Conservation (phyloP, 768 basidiomycete species). For the Leccinellum albellum region DNA sequence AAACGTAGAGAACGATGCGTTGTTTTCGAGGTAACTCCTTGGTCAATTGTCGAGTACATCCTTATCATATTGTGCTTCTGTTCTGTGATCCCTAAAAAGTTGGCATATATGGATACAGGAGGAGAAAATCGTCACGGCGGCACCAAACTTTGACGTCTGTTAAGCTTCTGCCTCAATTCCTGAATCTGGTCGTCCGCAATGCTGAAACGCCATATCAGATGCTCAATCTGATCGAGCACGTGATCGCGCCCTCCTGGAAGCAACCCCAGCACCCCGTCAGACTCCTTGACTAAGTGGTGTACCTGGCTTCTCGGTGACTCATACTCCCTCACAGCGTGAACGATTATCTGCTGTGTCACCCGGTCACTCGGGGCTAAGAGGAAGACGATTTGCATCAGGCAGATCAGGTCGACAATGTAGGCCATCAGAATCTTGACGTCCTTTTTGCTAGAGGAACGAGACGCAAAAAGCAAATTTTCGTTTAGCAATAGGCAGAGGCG, state of each 20-base stretch:
- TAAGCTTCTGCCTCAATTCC: background rate
- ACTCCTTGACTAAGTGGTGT: background rate
- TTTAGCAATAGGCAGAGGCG: background rate
- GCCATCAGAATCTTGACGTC: conserved; percentile 10
- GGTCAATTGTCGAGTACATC: too few species aligned
- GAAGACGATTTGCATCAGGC: conserved; percentile 14
- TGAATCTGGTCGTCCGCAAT: conserved; percentile 8
- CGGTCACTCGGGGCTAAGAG: background rate
- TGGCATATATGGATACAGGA: background rate
- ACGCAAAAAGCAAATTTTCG: background rate
- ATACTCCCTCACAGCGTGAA: background rate
- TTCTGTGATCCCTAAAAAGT: background rate
- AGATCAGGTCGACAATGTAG: conserved; percentile 13
- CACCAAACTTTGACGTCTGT: background rate
- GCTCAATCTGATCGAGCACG: conserved; percentile 11
- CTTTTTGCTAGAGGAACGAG: background rate
- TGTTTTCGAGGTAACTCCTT: too few species aligned
- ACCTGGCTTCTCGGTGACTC: background rate
- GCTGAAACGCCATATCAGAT: conserved; percentile 12
- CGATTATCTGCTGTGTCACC: background rate
- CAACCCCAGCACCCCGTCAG: background rate
- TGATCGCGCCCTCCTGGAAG: conserved; percentile 4
- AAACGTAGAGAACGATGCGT: too few species aligned
- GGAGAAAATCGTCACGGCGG: background rate
- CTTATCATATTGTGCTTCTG: too few species aligned